Percentiles rank a stretch among this genome's conserved stretches.
These are phyloP conservation scores for Selaginella moellendorffii DNA, from an alignment of 75 land plant genomes.

Conservation along the genomic window DNA sequence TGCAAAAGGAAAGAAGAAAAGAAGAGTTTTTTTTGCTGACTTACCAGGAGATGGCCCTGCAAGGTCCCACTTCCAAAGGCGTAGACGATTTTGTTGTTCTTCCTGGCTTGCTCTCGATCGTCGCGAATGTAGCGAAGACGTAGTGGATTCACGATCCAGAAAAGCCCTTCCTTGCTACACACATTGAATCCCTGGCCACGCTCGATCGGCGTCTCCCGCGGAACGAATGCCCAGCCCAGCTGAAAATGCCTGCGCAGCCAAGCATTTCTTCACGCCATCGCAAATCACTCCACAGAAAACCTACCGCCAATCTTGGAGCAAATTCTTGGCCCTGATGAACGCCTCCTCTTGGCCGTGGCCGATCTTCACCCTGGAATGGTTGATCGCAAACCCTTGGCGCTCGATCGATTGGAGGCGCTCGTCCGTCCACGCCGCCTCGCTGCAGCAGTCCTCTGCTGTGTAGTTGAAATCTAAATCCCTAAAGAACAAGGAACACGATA, in stretches of 20 bases:
- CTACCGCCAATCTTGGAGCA: not conserved
- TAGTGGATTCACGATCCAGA: conserved; percentile 79
- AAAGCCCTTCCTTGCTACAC: conserved; percentile 52
- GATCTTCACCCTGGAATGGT: not conserved
- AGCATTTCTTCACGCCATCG: too few relatives aligned
- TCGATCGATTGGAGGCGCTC: not conserved
- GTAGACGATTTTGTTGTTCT: conserved; percentile 38
- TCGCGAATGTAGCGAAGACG: conserved; percentile 49
- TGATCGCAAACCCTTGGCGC: not conserved
- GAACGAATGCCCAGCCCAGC: conserved; percentile 75
- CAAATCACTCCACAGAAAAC: not conserved
- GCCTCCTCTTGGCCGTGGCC: not conserved
- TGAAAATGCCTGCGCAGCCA: conserved; percentile 63
- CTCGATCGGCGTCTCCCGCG: conserved; percentile 46
- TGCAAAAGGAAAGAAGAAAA: not conserved
- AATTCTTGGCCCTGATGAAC: not conserved
- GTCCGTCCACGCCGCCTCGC: not conserved
- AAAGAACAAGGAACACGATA: too few relatives aligned
- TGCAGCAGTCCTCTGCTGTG: not conserved
- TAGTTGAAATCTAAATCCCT: not conserved
- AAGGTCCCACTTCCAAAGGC: conserved; percentile 88
- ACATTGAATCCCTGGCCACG: conserved; percentile 54
- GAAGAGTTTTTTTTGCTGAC: too few relatives aligned
- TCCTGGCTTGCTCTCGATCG: conserved; percentile 11
- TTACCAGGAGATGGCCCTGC: conserved; percentile 75